Evolutionary conservation across 768 basidiomycete species (phyloP).

Genomic region (Suillus alpinus): DNA sequence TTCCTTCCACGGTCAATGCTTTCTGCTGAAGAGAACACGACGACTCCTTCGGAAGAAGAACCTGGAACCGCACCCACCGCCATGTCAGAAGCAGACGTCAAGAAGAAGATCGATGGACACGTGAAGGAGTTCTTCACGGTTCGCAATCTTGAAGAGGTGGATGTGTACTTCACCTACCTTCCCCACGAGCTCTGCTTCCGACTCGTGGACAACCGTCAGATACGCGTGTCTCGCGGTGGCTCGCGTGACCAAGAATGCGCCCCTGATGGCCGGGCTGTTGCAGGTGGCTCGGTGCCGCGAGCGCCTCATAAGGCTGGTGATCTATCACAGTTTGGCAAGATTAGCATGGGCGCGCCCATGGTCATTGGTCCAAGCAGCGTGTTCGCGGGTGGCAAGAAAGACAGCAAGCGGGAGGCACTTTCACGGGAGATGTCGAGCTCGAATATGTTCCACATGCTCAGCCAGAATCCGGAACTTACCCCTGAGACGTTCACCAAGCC

Average conservation of each 20-base stretch:
- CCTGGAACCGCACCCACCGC: conserved; percentile 37
- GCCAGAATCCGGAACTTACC: conserved; percentile 54
- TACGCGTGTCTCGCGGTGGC: too few relatives aligned
- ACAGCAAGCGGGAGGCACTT: conserved; percentile 63
- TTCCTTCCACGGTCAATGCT: conserved; percentile 75
- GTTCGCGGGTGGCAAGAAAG: conserved; percentile 73
- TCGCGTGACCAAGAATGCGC: too few relatives aligned
- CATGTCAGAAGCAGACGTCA: conserved; percentile 68
- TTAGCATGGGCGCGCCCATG: conserved; percentile 61
- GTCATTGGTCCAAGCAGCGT: conserved; percentile 86
- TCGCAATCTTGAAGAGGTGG: conserved; percentile 83
- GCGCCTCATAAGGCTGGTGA: too few relatives aligned
- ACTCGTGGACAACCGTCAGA: conserved; percentile 50
- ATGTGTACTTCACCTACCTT: conserved; percentile 80
- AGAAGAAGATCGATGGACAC: conserved; percentile 78
- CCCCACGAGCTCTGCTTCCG: conserved; percentile 58
- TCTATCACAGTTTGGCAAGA: conserved; percentile 54
- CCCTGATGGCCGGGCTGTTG: too few relatives aligned
- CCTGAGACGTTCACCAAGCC: conserved; percentile 53
- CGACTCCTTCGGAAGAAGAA: conserved; percentile 49
- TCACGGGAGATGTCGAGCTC: conserved; percentile 73
- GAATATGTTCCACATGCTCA: conserved; percentile 89
- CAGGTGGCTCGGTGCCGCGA: too few relatives aligned
- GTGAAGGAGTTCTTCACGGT: conserved; percentile 84
- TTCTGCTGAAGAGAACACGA: conserved; percentile 43